A percentile compares a stretch with the other conserved stretches of the same genome.
These are phyloP conservation scores for Eucalyptus curtisii DNA, from an alignment of 345 rosid species.

Conservation along the genomic window DNA sequence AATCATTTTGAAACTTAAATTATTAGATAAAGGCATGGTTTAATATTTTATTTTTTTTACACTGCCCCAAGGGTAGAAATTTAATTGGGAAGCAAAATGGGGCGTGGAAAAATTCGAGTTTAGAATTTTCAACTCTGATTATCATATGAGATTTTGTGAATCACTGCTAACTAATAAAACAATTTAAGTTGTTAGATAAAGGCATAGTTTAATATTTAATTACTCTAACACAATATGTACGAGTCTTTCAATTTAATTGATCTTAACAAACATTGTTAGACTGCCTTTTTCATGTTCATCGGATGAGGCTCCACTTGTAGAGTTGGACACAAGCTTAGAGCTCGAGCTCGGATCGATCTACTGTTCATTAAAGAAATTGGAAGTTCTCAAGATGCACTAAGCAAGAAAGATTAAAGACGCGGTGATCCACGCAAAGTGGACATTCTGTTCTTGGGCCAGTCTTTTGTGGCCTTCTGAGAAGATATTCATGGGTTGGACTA, in stretches of 20 bases:
- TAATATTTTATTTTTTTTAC: too few relatives aligned
- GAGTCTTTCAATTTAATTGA: background rate
- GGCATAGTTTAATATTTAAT: rapidly evolving
- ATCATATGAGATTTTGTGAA: too few relatives aligned
- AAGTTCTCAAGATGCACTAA: background rate
- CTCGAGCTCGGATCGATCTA: background rate
- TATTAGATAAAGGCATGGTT: rapidly evolving
- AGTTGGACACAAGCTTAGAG: background rate
- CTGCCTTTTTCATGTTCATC: background rate
- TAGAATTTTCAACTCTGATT: too few relatives aligned
- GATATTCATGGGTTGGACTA: background rate
- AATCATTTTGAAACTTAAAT: too few relatives aligned
- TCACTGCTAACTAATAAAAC: too few relatives aligned
- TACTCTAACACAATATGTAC: too few relatives aligned
- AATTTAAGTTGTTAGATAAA: too few relatives aligned
- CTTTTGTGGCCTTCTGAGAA: background rate
- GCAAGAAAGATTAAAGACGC: background rate
- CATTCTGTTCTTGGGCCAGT: background rate
- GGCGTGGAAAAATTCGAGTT: too few relatives aligned
- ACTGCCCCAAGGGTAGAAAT: too few relatives aligned
- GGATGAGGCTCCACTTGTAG: background rate
- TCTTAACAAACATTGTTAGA: background rate
- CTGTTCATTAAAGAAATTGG: background rate
- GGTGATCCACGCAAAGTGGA: background rate
- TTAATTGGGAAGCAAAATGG: too few relatives aligned